Percentiles rank a stretch among this genome's conserved stretches.
phyloP scores from a whole-genome alignment of 768 basidiomycete species.

The Calocybe indica region DNA sequence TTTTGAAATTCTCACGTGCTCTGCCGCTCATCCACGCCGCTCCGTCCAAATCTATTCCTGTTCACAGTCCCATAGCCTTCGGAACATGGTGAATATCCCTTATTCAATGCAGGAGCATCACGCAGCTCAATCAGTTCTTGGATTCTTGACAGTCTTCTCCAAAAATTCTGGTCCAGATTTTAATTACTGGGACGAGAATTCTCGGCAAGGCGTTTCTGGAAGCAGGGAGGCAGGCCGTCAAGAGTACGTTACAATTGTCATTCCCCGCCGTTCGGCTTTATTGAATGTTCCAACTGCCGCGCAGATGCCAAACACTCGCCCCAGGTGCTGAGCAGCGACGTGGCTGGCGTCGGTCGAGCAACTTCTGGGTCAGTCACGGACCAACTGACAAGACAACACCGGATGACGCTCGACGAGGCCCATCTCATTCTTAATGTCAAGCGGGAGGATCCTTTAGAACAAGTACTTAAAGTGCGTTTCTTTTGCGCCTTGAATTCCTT shows the following conservation, averaged over 20 bases:
- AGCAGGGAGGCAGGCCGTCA: conserved; percentile 86
- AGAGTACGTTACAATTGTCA: conserved; percentile 55
- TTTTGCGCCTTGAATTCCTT: neutral
- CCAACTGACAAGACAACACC: conserved; percentile 75
- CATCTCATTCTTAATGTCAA: conserved; percentile 88
- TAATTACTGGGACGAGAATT: conserved; percentile 71
- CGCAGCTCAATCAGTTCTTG: neutral
- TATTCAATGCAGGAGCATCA: too few relatives aligned
- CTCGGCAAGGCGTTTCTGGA: conserved; percentile 89
- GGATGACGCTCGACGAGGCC: conserved; percentile 95
- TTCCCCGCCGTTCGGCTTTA: neutral
- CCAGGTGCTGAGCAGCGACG: conserved; percentile 62
- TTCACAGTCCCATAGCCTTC: neutral
- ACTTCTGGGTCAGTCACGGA: conserved; percentile 73
- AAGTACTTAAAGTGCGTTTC: conserved; percentile 60
- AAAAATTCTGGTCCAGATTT: conserved; percentile 71
- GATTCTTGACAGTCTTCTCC: conserved; percentile 61
- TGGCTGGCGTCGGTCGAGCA: conserved; percentile 68
- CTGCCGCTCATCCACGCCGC: neutral
- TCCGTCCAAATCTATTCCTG: too few relatives aligned
- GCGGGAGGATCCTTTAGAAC: conserved; percentile 62
- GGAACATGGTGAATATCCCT: neutral
- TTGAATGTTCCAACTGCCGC: neutral
- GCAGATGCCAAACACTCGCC: conserved; percentile 82
- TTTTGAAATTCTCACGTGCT: neutral